These are phyloP conservation scores for Achaetomium macrosporum DNA, from an alignment of 2,329 filamentous ascomycete genomes.

Conservation along the genomic window DNA sequence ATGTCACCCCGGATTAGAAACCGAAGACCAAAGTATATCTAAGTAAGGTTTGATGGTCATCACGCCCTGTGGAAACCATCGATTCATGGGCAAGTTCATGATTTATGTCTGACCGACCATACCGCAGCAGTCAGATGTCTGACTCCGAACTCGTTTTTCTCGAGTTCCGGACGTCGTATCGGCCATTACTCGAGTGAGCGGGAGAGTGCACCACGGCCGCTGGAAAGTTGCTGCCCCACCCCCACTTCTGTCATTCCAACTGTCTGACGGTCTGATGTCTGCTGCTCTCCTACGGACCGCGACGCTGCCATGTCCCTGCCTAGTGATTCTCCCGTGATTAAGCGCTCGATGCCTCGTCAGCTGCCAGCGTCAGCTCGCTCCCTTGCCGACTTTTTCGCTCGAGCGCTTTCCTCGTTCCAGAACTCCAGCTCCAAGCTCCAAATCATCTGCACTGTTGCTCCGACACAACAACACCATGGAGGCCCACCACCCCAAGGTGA, in stretches of 20 bases:
- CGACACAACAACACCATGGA: neutral
- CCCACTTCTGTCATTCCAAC: neutral
- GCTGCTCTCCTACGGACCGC: no score
- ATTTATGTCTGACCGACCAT: no score
- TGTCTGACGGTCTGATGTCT: neutral
- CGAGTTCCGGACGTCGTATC: no score
- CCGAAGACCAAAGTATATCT: no score
- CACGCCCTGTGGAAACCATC: no score
- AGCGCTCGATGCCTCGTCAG: slow-evolving; percentile 11
- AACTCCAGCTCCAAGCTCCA: slow-evolving; percentile 38
- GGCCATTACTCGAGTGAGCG: no score
- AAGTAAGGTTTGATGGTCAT: no score
- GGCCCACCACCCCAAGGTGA: slow-evolving; percentile 9
- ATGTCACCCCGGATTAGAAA: no score
- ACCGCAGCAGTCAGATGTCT: no score
- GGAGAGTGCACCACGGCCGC: no score
- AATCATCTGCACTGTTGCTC: slow-evolving; percentile 39
- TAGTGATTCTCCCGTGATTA: neutral
- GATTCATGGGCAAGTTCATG: no score
- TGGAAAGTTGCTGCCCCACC: neutral
- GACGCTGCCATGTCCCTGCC: neutral
- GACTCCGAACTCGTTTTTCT: no score
- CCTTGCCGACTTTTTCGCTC: slow-evolving; percentile 38
- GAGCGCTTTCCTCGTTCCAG: slow-evolving; percentile 41
- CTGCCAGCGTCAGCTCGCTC: slow-evolving; percentile 16